phyloP scores from a whole-genome alignment of 805 yeast genomes.

The Wickerhamiella spandovensis region DNA sequence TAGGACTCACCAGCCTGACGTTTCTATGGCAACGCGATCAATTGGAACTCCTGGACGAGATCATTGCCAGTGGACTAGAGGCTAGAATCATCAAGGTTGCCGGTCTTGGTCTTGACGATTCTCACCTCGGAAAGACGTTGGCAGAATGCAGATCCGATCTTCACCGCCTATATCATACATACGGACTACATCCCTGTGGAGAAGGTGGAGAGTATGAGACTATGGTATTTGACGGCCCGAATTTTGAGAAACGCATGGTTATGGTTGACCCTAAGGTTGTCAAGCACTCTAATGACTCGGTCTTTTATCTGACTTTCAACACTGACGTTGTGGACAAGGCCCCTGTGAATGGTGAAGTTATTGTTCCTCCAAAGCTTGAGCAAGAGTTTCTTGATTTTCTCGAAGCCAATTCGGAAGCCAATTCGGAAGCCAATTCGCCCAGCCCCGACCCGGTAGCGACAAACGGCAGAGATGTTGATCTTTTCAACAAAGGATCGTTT shows the following conservation, averaged over 20 bases:
- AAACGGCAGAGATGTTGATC: neutral
- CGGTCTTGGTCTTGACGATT: conserved; percentile 62
- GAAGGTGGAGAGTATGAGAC: conserved; percentile 99
- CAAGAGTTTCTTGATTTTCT: conserved; percentile 22
- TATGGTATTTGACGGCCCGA: conserved; percentile 79
- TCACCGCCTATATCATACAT: conserved; percentile 38
- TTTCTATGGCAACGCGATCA: conserved; percentile 90
- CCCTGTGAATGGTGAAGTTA: neutral
- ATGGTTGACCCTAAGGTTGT: conserved; percentile 31
- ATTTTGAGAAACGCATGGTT: conserved; percentile 43
- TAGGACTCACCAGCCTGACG: conserved; percentile 56
- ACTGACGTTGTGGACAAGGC: conserved; percentile 29
- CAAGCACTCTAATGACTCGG: conserved; percentile 46
- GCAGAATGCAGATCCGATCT: conserved; percentile 48
- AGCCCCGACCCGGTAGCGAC: neutral
- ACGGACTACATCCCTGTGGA: conserved; percentile 89
- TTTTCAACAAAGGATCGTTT: neutral
- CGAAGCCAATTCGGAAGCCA: no score
- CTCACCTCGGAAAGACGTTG: conserved; percentile 57
- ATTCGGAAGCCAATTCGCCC: no score
- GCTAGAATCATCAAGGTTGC: conserved; percentile 89
- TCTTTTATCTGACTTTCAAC: conserved; percentile 46
- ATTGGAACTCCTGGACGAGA: conserved; percentile 63
- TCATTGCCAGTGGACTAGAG: conserved; percentile 53
- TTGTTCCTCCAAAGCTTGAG: conserved; percentile 21